phyloP scores from a whole-genome alignment of 495 filamentous ascomycete species.

The Aspergillus avenaceus region DNA sequence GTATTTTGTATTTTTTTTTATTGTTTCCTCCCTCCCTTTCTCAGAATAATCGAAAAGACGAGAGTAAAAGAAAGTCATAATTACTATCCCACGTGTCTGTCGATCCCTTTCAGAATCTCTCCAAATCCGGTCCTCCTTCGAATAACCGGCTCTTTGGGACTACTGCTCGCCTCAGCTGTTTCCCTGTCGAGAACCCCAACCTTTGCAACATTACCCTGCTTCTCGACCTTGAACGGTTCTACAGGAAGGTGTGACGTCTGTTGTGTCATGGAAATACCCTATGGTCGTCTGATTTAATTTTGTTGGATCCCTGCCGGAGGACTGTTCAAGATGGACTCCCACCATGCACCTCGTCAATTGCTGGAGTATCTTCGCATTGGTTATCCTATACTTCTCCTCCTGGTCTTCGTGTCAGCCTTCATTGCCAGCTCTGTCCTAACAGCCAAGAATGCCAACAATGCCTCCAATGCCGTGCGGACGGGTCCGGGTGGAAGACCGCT shows the following conservation, averaged over 20 bases:
- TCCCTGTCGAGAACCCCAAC: not conserved
- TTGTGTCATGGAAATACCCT: constrained; percentile 43
- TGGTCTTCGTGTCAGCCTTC: constrained; percentile 65
- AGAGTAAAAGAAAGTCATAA: constrained; percentile 1
- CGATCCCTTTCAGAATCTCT: constrained; percentile 10
- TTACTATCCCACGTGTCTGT: constrained; percentile 11
- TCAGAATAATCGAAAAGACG: not conserved
- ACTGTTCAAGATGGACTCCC: constrained; percentile 28
- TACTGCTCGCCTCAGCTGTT: constrained; percentile 9
- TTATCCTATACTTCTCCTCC: constrained; percentile 63
- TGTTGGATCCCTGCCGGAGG: constrained; percentile 18
- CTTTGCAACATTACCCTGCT: not conserved
- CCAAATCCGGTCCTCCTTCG: constrained; percentile 7
- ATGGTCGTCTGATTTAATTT: constrained; percentile 16
- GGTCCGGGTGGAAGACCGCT: constrained; percentile 83
- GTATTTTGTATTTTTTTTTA: constrained; percentile 7
- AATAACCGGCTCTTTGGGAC: constrained; percentile 3
- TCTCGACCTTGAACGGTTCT: not conserved
- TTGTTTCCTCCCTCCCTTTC: not conserved
- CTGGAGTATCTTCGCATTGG: constrained; percentile 52
- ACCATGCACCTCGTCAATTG: constrained; percentile 39
- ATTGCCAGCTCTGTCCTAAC: constrained; percentile 56
- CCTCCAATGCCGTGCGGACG: constrained; percentile 28
- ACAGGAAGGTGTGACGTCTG: constrained; percentile 11
- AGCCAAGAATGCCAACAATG: constrained; percentile 39